Base-by-base conservation (phyloP, 2,329 filamentous ascomycete species). In the Calonectria pseudoturangicola region DNA sequence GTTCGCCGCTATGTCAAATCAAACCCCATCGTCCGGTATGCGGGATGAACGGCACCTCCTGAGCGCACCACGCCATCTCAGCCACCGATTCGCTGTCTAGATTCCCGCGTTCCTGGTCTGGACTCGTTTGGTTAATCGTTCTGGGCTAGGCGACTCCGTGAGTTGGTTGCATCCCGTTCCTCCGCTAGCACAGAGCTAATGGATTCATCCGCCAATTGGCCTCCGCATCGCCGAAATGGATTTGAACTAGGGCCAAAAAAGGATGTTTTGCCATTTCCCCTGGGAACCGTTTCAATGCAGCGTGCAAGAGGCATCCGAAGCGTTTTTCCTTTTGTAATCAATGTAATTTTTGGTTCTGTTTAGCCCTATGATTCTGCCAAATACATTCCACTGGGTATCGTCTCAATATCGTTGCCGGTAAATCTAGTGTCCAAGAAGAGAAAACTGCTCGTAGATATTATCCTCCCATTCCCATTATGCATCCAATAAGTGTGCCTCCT, bases 391-490 rank as follows among this genome's bases (percentile, higher is more conserved):
- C 27, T 50, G 56, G 16, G 27, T 62, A 48, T 51, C 58, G 43
- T 54, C 25, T 43, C 45, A 30, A 68, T 63, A 33, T 63, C 43
- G 56, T 68, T 56, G 66, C 66, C 43, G 45, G 43, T 68, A 47
- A 62, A 62, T 68, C 66, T 68, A 68, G 43, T 63, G 30, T 25
- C 50, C 43, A 68, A 68, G 66, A 68, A 58, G 60, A 68, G 43
- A 36, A 60, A 39, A 41, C 62, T 36, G 66, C 54, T 68, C 54
- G 47, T 50, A 68, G 27, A 43, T 30, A 62, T 51, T 47, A 21
- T 41, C 54, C 39, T 21, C 56, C 50, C 45, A 25, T 27, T 47
- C 21, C 51, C 63, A 66, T 68, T 63, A 68, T 28, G 33, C 66
- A 21, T 68, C 43, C 33, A 36, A 30, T 47, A 28, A 48, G n/a